Evolutionary conservation across 1,139 yeast genomes (phyloP).

Genomic region (Geotrichum reessii): DNA sequence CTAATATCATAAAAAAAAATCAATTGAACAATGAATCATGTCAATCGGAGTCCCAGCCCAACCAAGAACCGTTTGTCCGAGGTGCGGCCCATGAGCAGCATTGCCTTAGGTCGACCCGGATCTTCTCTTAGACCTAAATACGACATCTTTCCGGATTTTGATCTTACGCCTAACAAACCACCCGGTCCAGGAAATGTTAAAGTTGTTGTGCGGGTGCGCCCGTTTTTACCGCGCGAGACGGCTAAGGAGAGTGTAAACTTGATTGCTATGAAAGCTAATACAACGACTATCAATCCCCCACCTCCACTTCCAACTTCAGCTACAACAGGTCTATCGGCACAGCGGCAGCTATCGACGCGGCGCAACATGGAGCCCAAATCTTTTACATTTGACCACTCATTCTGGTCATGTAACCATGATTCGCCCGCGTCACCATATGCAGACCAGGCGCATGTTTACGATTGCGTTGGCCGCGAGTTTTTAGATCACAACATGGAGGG

Average conservation of each 20-base stretch:
- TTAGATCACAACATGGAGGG: constrained; percentile 63
- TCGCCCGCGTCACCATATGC: constrained; percentile 40
- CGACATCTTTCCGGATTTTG: not conserved
- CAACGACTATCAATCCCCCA: constrained; percentile 27
- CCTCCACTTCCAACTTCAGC: constrained; percentile 15
- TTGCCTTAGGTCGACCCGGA: not conserved
- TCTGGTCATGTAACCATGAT: constrained; percentile 46
- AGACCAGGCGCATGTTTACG: constrained; percentile 48
- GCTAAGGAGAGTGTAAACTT: constrained; percentile 25
- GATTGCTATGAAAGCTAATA: constrained; percentile 28
- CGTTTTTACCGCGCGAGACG: constrained; percentile 33
- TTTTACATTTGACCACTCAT: constrained; percentile 53
- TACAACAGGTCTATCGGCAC: constrained; percentile 11
- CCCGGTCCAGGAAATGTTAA: constrained; percentile 32
- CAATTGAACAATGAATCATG: not conserved
- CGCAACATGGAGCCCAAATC: constrained; percentile 29
- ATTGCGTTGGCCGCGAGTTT: constrained; percentile 50
- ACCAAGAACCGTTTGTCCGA: not conserved
- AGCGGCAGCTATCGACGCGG: constrained; percentile 12
- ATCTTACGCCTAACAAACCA: not conserved
- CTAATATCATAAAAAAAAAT: not conserved
- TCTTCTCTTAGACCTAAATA: constrained; percentile 1
- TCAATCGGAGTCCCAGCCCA: not conserved
- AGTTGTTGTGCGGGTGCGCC: constrained; percentile 39
- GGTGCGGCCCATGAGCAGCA: not conserved